phyloP scores from a whole-genome alignment of 306 rosid genomes.

The Lotus japonicus region DNA sequence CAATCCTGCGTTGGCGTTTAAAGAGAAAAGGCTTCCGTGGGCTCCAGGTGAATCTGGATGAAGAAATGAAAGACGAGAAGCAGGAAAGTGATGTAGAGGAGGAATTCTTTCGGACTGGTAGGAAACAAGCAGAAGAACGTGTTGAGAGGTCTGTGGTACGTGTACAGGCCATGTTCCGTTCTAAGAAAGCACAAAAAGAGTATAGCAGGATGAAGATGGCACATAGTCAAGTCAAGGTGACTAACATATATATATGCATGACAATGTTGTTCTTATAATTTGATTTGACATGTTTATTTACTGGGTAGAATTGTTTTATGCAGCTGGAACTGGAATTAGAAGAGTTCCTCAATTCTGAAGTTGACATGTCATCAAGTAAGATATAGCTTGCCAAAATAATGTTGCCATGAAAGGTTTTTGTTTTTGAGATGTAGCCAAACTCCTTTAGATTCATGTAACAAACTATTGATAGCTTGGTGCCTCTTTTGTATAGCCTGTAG shows the following conservation, averaged over 20 bases:
- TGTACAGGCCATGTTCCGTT: conserved; percentile 90
- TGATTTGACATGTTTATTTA: conserved; percentile 1
- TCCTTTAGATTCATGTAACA: conserved; percentile 8
- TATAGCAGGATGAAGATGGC: conserved; percentile 81
- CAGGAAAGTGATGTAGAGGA: conserved; percentile 67
- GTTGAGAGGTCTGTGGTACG: conserved; percentile 69
- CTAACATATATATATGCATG: not conserved
- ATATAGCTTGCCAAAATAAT: conserved; percentile 7
- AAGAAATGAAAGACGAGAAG: conserved; percentile 21
- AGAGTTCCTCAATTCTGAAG: conserved; percentile 44
- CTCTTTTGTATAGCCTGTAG: conserved; percentile 38
- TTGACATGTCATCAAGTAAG: conserved; percentile 24
- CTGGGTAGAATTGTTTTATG: conserved; percentile 23
- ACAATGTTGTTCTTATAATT: not conserved
- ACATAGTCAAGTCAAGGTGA: conserved; percentile 60
- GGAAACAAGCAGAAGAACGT: conserved; percentile 86
- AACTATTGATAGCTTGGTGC: conserved; percentile 13
- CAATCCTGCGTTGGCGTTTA: conserved; percentile 78
- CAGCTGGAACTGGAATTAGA: conserved; percentile 70
- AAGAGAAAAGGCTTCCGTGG: conserved; percentile 95
- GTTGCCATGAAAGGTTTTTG: not conserved
- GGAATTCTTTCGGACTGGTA: conserved; percentile 58
- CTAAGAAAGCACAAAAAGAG: conserved; percentile 87
- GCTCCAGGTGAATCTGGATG: conserved; percentile 55
- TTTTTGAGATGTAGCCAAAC: not conserved